Percentiles rank a stretch among this genome's conserved stretches.
Evolutionary conservation across 208 protist species (phyloP).

Genomic region (Crithidia acanthocephali): DNA sequence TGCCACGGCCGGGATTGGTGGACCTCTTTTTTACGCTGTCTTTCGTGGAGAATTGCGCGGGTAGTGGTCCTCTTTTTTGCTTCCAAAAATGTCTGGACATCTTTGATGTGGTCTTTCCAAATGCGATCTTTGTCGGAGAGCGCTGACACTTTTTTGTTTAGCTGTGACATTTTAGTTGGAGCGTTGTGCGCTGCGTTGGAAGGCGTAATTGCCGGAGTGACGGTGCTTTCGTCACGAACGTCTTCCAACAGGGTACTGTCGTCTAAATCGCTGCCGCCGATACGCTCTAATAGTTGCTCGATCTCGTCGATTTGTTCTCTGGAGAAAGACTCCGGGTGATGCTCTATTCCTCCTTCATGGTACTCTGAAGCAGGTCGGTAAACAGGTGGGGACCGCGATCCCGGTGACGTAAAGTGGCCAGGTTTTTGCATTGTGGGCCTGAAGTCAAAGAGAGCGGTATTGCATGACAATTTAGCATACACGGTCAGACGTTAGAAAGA

Average conservation of each 20-base stretch:
- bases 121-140: background rate
- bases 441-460: too few species aligned
- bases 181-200: background rate
- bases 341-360: background rate
- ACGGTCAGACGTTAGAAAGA: background rate
- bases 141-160: background rate
- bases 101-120: slow-evolving; percentile 22
- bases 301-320: slow-evolving; percentile 32
- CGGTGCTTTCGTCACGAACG: too few species aligned
- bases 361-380: background rate
- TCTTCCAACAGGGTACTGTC: background rate
- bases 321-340: slow-evolving; percentile 8
- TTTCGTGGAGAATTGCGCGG: slow-evolving; percentile 13
- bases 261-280: background rate
- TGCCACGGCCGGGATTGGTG: background rate
- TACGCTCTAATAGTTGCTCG: slow-evolving; percentile 22
- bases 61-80: slow-evolving; percentile 7
- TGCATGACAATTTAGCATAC: background rate
- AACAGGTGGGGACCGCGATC: background rate
- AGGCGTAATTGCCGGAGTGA: too few species aligned
- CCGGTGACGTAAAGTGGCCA: slow-evolving; percentile 3
- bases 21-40: slow-evolving; percentile 12
- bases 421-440: background rate
- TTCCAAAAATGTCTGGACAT: slow-evolving; percentile 21
- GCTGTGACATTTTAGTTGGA: background rate